A percentile compares a stretch with the other conserved stretches of the same genome.
Evolutionary conservation across 306 rosid species (phyloP).

Genomic region (Glycine soja): DNA sequence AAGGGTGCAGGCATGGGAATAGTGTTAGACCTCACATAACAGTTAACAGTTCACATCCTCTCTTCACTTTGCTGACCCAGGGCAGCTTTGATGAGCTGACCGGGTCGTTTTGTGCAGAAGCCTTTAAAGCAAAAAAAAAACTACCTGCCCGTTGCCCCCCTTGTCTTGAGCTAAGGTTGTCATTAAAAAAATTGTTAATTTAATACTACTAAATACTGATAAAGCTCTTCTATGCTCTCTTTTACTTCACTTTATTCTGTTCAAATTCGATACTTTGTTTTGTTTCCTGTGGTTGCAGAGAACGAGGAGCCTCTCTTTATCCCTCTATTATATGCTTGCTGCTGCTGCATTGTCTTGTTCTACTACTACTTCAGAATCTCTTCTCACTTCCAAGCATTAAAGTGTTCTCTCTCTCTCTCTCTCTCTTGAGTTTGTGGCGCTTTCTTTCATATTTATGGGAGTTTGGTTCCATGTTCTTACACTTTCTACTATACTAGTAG

Average conservation of each 20-base stretch:
- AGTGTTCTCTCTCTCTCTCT: conserved; percentile 42
- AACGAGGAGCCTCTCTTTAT: conserved; percentile 71
- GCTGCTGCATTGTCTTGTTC: conserved; percentile 94
- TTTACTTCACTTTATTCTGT: conserved; percentile 77
- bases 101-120: conserved; percentile 52
- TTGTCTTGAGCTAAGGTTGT: conserved; percentile 63
- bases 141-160: conserved; percentile 88
- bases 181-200: conserved; percentile 7
- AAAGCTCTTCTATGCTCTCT: conserved; percentile 47
- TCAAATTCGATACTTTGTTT: conserved; percentile 84
- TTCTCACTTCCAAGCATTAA: conserved; percentile 86
- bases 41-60: conserved; percentile 23
- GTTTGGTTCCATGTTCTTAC: conserved; percentile 51
- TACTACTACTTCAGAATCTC: conserved; percentile 70
- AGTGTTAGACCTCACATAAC: conserved; percentile 50
- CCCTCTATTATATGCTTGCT: conserved; percentile 60
- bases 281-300: conserved; percentile 72
- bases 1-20: conserved; percentile 43
- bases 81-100: conserved; percentile 81
- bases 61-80: conserved; percentile 83
- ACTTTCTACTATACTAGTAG: conserved; percentile 34
- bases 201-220: conserved; percentile 24
- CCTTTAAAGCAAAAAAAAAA: conserved; percentile 60
- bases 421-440: conserved; percentile 48
- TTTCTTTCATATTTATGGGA: conserved; percentile 58